Base-by-base conservation (phyloP, 371 early-diverging fungal genomes). In the Fennellomyces sp. region DNA sequence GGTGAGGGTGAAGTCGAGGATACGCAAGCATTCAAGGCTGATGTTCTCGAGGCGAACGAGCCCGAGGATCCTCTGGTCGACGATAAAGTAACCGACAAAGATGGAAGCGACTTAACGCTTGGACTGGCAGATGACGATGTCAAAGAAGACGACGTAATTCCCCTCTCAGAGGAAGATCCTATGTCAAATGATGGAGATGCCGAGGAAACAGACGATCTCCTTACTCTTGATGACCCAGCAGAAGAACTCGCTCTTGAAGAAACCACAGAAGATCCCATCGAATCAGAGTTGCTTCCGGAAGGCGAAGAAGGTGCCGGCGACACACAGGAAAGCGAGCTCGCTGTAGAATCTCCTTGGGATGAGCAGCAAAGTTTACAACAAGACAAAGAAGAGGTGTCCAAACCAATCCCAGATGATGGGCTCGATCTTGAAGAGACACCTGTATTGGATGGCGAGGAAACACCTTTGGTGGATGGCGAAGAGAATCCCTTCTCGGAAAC, bases 261-360 rank as follows among this genome's bases (percentile, higher is more conserved):
- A 38, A 28, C 30, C 15, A 26, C 17, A 8, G 48, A n/a, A 27
- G 26, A 36, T 15, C 11, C 10, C n/a, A 36, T 36, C 11, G n/a
- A n/a, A 36, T 8, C n/a, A 12, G 49, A 29, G 26, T 27, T 25
- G 19, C 26, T 25, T 21, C 27, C 19, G 5, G 51, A 50, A 15
- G 51, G 19, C n/a, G 51, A 50, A 31, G 51, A 50, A 50, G 45
- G 45, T n/a, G 11, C 6, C n/a, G 45, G 17, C 19, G 45, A 45
- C 11, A 10, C 54, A 17, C 38, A 36, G 2, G 56, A 45, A 5
- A 47, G 47, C 11, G 56, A 56, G n/a, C 28, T 47, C 10, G 23
- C 45, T 28, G 45, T 45, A 2, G 58, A 57, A 15, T 19, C 11
- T 2, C 58, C 58, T 17, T 45, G 48, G 58, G 58, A 57, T 25